These are phyloP conservation scores for Paramecium octaurelia DNA, from an alignment of 73 alveolate genomes.

Conservation along the genomic window DNA sequence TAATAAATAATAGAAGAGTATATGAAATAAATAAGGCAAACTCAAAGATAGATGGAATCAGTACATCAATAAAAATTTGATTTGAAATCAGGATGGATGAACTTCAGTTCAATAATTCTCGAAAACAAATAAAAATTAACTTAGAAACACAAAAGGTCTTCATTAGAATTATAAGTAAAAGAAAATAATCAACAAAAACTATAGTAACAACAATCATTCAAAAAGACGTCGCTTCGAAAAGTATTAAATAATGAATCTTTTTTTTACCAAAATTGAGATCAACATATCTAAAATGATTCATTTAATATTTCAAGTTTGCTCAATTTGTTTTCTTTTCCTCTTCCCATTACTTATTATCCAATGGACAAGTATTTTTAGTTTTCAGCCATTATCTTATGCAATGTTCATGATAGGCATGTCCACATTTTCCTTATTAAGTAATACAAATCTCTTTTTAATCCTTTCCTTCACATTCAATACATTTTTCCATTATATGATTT, in stretches of 20 bases:
- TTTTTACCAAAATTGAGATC: background rate
- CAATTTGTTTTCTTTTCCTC: background rate
- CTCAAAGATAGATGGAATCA: background rate
- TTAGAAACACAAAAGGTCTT: background rate
- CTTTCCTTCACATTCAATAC: conserved; percentile 35
- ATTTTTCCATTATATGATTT: conserved; percentile 45
- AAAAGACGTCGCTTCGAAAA: background rate
- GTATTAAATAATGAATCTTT: background rate
- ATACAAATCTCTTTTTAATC: background rate
- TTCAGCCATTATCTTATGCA: conserved; percentile 40
- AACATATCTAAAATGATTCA: conserved; percentile 19
- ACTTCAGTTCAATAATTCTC: background rate
- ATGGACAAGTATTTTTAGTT: conserved; percentile 33
- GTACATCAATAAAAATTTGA: background rate
- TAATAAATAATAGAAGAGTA: background rate
- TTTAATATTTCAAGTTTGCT: background rate
- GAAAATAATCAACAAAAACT: background rate
- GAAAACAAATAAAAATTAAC: background rate
- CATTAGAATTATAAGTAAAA: background rate
- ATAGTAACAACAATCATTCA: background rate
- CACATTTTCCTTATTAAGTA: background rate
- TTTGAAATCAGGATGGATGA: background rate
- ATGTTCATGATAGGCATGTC: conserved; percentile 46
- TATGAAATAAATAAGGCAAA: background rate
- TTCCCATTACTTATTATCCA: conserved; percentile 40